Conservation (phyloP, 805 yeast genomes). For the Tetrapisispora arboricola region DNA sequence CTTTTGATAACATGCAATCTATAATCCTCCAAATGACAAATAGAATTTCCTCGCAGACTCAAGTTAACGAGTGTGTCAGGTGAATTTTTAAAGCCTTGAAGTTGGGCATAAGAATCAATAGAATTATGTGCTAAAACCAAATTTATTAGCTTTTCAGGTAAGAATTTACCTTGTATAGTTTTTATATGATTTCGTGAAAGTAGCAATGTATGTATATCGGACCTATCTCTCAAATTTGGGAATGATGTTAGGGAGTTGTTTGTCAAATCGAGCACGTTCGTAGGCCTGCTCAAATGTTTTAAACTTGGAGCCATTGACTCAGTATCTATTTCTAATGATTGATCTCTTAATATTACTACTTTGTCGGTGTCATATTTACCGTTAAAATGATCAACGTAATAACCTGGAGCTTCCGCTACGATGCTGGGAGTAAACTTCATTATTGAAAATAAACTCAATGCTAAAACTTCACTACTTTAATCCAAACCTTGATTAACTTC, state of each 20-base stretch:
- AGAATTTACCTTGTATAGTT: constrained; percentile 30
- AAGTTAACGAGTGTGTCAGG: constrained; percentile 39
- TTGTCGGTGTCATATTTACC: constrained; percentile 21
- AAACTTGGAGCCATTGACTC: constrained; percentile 34
- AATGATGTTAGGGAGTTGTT: constrained; percentile 59
- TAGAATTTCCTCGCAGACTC: constrained; percentile 48
- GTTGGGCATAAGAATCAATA: constrained; percentile 39
- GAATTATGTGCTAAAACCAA: constrained; percentile 43
- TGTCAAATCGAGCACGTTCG: constrained; percentile 60
- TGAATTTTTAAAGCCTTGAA: constrained; percentile 33
- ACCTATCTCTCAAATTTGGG: constrained; percentile 36
- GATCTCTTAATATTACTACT: constrained; percentile 20
- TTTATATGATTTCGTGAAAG: constrained; percentile 52
- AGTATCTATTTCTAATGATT: constrained; percentile 34
- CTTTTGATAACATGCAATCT: constrained; percentile 50
- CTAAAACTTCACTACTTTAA: no score
- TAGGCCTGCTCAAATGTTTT: constrained; percentile 33
- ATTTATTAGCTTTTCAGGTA: constrained; percentile 32
- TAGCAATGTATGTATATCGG: constrained; percentile 41
- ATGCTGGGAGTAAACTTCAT: constrained; percentile 51
- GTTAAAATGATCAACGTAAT: constrained; percentile 32
- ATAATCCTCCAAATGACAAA: constrained; percentile 42
- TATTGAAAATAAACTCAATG: no score
- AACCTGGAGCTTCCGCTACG: constrained; percentile 41
- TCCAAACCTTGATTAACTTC: no score